A percentile compares a stretch with the other conserved stretches of the same genome.
These are phyloP conservation scores for Penstemon davidsonii DNA, from an alignment of 257 asterid genomes.

Conservation along the genomic window DNA sequence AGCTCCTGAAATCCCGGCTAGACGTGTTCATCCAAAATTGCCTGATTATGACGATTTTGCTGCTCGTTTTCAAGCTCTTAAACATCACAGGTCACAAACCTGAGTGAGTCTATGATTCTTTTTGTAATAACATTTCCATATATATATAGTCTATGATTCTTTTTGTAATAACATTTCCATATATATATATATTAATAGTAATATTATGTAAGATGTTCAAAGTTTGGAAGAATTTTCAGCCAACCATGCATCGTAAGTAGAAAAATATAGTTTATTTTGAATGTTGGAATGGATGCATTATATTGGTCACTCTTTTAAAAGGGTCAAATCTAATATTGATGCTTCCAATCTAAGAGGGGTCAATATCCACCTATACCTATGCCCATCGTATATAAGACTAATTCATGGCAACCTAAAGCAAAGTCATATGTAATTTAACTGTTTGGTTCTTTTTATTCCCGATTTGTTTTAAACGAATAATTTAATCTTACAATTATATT, in stretches of 20 bases:
- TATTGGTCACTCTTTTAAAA: no score
- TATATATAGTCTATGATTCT: not conserved
- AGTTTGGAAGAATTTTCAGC: slow-evolving; percentile 11
- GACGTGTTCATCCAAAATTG: slow-evolving; percentile 80
- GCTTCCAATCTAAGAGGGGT: no score
- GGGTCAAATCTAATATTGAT: no score
- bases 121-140: not conserved
- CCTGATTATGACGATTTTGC: slow-evolving; percentile 83
- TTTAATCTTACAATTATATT: no score
- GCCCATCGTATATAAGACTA: no score
- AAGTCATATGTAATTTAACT: no score
- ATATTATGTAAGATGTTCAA: not conserved
- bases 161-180: not conserved
- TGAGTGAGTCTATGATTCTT: slow-evolving; percentile 12
- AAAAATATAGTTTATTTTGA: not conserved
- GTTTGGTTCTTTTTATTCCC: no score
- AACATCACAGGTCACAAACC: slow-evolving; percentile 47
- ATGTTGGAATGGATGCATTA: not conserved
- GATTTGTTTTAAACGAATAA: no score
- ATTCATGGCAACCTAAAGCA: no score
- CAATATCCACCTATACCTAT: no score
- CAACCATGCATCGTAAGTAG: not conserved
- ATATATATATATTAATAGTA: not conserved
- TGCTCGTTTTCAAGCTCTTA: slow-evolving; percentile 93
- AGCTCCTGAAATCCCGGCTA: slow-evolving; percentile 53